Evolutionary conservation across 805 yeast genomes (phyloP), one percentile per base, ranked within the genome.

Genomic region (Diddensiella caesifluorescens): DNA sequence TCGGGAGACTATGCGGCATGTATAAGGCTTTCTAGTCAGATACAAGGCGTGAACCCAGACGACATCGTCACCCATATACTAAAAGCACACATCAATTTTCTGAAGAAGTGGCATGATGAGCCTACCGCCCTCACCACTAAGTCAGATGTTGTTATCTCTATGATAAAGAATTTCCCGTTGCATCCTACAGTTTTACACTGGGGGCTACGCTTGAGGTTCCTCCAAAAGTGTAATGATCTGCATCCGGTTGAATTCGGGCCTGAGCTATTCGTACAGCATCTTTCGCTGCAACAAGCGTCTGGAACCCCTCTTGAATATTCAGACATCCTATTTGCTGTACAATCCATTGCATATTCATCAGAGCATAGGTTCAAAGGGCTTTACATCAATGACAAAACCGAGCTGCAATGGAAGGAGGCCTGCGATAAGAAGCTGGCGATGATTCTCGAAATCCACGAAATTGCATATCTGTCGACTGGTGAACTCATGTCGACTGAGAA

Each of bases 171-270:
- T 7, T 52, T 56, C 35, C 59, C 60, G 5, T 26, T 13, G 1
- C 39, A 45, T 13, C 52, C 57, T 18, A 36, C 45, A 4, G 46
- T 49, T 1, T 45, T 30, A 22, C 58, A 61, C 26, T 61, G 64
- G 65, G 50, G 61, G 18, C 39, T 53, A 22, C 41, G 57, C 15
- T 52, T 60, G 13, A 49, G 57, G 27, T 58, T 55, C 23, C 44
- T 59, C 4, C 49, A 54, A 23, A 49, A 52, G 5, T 47, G 51
- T 12, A 60, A 58, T 33, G 23, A 38, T 16, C 13, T 53, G n/a
- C 44, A 48, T 28, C 52, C 51, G 6, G 21, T 43, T 5, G 41
- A 39, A 9, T 58, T 57, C 22, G 54, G 64, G 0, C 44, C 52
- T 9, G 34, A 45, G 9, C 21, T 36, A 13, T 33, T 64, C 3